Evolutionary conservation across 495 filamentous ascomycete species (phyloP), one percentile per base, ranked within the genome.

Genomic region (Symbiotaphrina buchneri): DNA sequence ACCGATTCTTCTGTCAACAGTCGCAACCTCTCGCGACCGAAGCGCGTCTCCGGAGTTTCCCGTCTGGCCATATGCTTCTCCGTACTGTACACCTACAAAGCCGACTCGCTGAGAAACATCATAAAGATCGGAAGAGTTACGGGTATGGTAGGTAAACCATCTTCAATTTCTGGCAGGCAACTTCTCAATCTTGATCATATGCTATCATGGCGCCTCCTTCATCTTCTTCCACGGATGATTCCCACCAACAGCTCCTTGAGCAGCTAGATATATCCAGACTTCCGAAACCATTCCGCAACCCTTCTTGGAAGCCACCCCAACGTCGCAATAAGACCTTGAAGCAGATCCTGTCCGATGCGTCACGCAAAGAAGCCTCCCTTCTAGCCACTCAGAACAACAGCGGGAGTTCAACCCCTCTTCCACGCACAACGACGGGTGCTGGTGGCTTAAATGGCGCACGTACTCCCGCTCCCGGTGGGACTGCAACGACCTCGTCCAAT

Each of bases 291-390:
- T 95, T 90, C 60, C 82, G 87, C 40, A 91, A 81, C 45, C 56
- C 73, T 0, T 51, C 70, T 45, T 97, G 85, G 85, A 80, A 73
- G 38, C 77, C 90, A 11, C 76, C 84, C 34, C 75, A 82, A 49
- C 81, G 87, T 10, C 81, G 87, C 49, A 95, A 94, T 61, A 94
- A 94, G 57, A 93, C 90, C 45, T 72, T 95, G 52, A 95, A 95
- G 52, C 79, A 91, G 46, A 82, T 95, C 36, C 62, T 97, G 37
- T 71, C 80, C n/a, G 87, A 97, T 41, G 79, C 72, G 18, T 62
- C 74, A 15, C 70, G 81, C 22, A 83, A 82, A 47, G 73, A 85
- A 55, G 76, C 78, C 5, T 77, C 74, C 3, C 65, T 75, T 10
- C 59, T 82, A 39, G 56, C 61, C n/a, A 68, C 67, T 6, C 79